Conservation (phyloP, 169 alveolate species). For the Plasmodium berghei region DNA sequence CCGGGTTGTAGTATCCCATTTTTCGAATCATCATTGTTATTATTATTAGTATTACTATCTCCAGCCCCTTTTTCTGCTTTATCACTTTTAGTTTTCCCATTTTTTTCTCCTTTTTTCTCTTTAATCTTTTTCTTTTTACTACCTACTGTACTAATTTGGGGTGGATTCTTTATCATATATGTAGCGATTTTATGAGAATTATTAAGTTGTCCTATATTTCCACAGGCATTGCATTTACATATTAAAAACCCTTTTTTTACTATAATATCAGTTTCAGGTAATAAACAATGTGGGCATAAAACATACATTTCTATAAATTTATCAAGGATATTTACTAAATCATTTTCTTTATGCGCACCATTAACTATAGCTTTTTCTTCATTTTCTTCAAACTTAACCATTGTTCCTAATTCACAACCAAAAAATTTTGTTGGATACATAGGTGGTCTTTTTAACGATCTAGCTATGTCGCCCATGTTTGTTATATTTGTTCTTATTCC, state of each 20-base stretch:
- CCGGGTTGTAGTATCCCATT: slow-evolving; percentile 78
- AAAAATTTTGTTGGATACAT: slow-evolving; percentile 94
- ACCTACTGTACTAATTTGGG: slow-evolving; percentile 83
- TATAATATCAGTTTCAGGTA: slow-evolving; percentile 97
- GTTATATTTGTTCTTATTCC: slow-evolving; percentile 97
- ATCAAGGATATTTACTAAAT: slow-evolving; percentile 94
- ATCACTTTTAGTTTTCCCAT: slow-evolving; percentile 59
- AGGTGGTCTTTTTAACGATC: slow-evolving; percentile 93
- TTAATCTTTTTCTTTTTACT: slow-evolving; percentile 75
- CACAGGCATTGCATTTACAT: slow-evolving; percentile 98
- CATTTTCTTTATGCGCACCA: slow-evolving; percentile 94
- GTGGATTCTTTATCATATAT: slow-evolving; percentile 96
- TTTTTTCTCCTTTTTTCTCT: slow-evolving; percentile 77
- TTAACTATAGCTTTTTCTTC: slow-evolving; percentile 96
- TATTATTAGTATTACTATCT: slow-evolving; percentile 54
- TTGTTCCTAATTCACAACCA: slow-evolving; percentile 97
- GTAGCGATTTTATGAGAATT: slow-evolving; percentile 96
- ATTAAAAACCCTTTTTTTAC: slow-evolving; percentile 92
- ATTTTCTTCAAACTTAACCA: slow-evolving; percentile 94
- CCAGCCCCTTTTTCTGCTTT: slow-evolving; percentile 58
- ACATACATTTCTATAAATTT: slow-evolving; percentile 98
- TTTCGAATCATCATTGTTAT: slow-evolving; percentile 70
- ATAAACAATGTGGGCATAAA: slow-evolving; percentile 97
- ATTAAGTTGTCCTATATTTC: slow-evolving; percentile 94
- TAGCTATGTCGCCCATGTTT: slow-evolving; percentile 98